Base-by-base conservation (phyloP, 768 basidiomycete genomes). In the Lactarius vividus region DNA sequence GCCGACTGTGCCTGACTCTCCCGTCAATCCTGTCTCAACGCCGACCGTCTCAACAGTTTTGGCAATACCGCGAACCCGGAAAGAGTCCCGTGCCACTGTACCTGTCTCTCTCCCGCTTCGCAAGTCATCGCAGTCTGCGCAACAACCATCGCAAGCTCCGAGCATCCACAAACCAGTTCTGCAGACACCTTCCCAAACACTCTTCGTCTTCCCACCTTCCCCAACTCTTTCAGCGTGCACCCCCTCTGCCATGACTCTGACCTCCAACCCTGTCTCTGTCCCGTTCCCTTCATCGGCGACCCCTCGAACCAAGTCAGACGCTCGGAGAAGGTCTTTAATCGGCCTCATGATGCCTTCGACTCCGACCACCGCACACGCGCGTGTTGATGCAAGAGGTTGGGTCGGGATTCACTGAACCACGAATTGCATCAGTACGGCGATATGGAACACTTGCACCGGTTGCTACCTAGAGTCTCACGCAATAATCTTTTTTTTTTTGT, bases 121-220 rank as follows among this genome's bases (percentile, higher is more conserved):
- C 44, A 70, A 65, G 60, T 13, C 56, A n/a, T 62, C 61, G 31
- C 53, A 53, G n/a, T 71, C 63, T 63, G 70, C 33, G 68, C 76
- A 68, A 59, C 62, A 69, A 59, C 61, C 26, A 4, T 55, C 61
- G 66, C 65, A 65, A 61, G 26, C 75, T 73, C 60, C 72, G 72
- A 61, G 65, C 71, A n/a, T 69, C 73, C 35, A 61, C 46, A 63
- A 59, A 61, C 53, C 56, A 31, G 53, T 35, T 52, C 62, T 79
- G 44, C 75, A 80, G 55, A 83, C 87, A 39, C 88, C 89, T 37
- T 91, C 91, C 1, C 92, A 94, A 73, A 94, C 92, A 0, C 80
- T 94, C 55, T 93, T 94, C 71, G 87, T 94, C 42, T 94, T 94
- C 73, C 92, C 92, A 1, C 91, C 92, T 37, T 93, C 91, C 5